Evolutionary conservation across 1,284 basidiomycete species (phyloP).

Genomic region (Megacollybia platyphylla): DNA sequence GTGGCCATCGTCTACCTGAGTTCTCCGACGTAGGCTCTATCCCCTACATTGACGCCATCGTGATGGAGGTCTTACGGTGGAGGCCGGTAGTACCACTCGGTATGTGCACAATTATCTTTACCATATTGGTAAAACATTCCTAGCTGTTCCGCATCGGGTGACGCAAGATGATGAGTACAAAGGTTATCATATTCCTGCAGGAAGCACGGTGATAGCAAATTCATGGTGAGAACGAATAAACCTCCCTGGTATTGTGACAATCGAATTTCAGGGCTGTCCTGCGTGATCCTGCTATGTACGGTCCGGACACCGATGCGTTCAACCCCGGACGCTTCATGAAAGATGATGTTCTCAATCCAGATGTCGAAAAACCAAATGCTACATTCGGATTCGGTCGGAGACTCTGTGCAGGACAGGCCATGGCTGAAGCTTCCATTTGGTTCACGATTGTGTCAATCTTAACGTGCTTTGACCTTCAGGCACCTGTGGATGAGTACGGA

Average conservation of each 20-base stretch:
- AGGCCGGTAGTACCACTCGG: conserved; percentile 5
- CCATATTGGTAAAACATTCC: not conserved
- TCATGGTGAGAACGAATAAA: conserved; percentile 4
- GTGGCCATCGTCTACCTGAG: conserved; percentile 7
- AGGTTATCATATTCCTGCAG: conserved; percentile 6
- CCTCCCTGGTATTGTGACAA: not conserved
- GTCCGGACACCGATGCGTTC: conserved; percentile 1
- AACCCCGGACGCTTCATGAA: conserved; percentile 6
- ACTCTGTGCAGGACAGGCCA: conserved; percentile 1
- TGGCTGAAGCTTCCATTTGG: not conserved
- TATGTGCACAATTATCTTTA: not conserved
- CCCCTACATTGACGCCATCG: conserved; percentile 7
- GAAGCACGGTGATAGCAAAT: conserved; percentile 5
- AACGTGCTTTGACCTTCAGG: not conserved
- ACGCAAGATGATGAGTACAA: conserved; percentile 4
- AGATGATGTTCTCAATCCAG: not conserved
- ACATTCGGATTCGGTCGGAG: conserved; percentile 5
- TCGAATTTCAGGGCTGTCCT: conserved; percentile 5
- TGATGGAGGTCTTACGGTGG: conserved; percentile 6
- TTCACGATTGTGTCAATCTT: not conserved
- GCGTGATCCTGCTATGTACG: conserved; percentile 3
- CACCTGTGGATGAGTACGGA: not conserved
- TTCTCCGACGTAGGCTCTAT: conserved; percentile 6
- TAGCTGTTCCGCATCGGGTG: conserved; percentile 1
- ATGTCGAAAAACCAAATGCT: not conserved